Evolutionary conservation across 2,329 filamentous ascomycete species (phyloP).

Genomic region (Cercospora zeina): DNA sequence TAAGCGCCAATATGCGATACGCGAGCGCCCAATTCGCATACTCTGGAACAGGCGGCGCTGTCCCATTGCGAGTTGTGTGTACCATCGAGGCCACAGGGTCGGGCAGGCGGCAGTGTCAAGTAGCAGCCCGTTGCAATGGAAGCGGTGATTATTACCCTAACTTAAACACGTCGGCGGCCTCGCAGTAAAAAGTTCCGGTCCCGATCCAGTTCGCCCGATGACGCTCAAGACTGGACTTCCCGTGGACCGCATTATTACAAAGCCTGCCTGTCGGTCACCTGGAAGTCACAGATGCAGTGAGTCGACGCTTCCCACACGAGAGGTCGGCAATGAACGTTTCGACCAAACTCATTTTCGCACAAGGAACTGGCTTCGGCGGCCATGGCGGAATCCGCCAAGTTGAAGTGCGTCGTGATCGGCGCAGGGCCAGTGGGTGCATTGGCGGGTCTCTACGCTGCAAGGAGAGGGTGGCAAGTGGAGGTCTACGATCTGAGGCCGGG

Average conservation of each 20-base stretch:
- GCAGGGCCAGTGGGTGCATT: slow-evolving; percentile 91
- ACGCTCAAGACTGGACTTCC: slow-evolving; percentile 6
- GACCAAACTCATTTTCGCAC: slow-evolving; percentile 22
- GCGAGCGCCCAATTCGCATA: no score
- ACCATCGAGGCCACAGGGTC: no score
- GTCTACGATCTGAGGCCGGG: slow-evolving; percentile 91
- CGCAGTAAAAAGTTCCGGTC: no score
- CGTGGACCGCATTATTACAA: slow-evolving; percentile 15
- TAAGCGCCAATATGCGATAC: no score
- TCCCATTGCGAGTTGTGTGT: no score
- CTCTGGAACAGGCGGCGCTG: no score
- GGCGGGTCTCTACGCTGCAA: slow-evolving; percentile 87
- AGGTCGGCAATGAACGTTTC: slow-evolving; percentile 21
- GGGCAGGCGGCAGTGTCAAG: not conserved
- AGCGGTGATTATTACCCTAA: no score
- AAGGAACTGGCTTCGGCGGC: slow-evolving; percentile 21
- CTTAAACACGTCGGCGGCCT: no score
- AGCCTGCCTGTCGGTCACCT: slow-evolving; percentile 4
- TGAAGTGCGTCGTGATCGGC: slow-evolving; percentile 69
- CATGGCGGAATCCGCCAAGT: slow-evolving; percentile 23
- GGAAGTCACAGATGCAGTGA: slow-evolving; percentile 10
- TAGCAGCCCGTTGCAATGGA: no score
- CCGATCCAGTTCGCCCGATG: slow-evolving; percentile 2
- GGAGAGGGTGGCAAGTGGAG: slow-evolving; percentile 84
- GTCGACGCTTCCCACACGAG: not conserved